Evolutionary conservation across 2,329 filamentous ascomycete species (phyloP).

Genomic region (Raffaelea arxii): DNA sequence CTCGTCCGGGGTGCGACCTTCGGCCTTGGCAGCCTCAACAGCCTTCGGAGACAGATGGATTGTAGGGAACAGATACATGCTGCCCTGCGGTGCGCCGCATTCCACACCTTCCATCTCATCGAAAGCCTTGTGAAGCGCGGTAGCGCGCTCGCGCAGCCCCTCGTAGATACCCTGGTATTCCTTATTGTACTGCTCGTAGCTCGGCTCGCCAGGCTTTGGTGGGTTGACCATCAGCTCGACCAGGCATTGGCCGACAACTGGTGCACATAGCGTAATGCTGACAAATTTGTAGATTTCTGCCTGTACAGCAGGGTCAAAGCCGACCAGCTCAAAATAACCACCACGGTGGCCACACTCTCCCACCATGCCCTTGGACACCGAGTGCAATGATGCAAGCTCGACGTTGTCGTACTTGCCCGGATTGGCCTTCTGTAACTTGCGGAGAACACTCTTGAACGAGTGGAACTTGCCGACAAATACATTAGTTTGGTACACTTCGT

Average conservation of each 20-base stretch:
- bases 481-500: slow-evolving; percentile 99
- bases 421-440: slow-evolving; percentile 65
- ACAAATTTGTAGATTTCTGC: slow-evolving; percentile 98
- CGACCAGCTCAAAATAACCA: slow-evolving; percentile 92
- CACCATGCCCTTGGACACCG: slow-evolving; percentile 95
- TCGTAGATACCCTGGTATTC: slow-evolving; percentile 80
- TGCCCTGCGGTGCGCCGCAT: slow-evolving; percentile 81
- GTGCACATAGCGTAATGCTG: slow-evolving; percentile 91
- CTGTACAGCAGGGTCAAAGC: slow-evolving; percentile 76
- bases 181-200: slow-evolving; percentile 69
- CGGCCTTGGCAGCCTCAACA: slow-evolving; percentile 61
- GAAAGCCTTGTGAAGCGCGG: slow-evolving; percentile 83
- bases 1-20: slow-evolving; percentile 72
- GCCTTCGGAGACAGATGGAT: slow-evolving; percentile 74
- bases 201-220: slow-evolving; percentile 71
- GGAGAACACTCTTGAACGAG: slow-evolving; percentile 86
- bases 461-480: slow-evolving; percentile 91
- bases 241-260: slow-evolving; percentile 90
- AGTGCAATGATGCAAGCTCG: slow-evolving; percentile 88
- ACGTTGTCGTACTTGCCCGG: slow-evolving; percentile 72
- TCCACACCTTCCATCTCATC: slow-evolving; percentile 91
- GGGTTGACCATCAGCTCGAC: slow-evolving; percentile 98
- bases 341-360: slow-evolving; percentile 97
- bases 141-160: slow-evolving; percentile 69
- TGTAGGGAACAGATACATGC: slow-evolving; percentile 98